phyloP scores from a whole-genome alignment of 176 grass and related monocot species.

The Leersia perrieri region DNA sequence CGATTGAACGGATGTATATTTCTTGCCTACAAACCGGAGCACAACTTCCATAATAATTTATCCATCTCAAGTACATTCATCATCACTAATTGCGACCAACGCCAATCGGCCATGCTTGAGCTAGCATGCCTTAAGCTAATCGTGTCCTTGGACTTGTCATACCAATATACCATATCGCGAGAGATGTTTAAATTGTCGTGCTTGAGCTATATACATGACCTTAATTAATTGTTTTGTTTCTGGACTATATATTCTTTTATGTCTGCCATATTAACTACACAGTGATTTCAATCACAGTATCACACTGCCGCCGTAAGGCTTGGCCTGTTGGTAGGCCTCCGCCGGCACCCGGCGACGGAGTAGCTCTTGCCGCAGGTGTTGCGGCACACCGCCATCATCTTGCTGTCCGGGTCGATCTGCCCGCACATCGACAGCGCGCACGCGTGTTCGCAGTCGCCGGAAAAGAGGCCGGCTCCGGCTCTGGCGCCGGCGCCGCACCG shows the following conservation, averaged over 20 bases:
- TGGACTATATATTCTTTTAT: too few relatives aligned
- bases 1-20: neutral
- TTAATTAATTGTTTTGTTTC: too few relatives aligned
- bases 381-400: constrained; percentile 40
- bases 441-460: constrained; percentile 12
- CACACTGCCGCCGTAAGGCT: neutral
- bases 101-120: too few relatives aligned
- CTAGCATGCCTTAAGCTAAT: too few relatives aligned
- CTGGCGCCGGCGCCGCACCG: neutral
- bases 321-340: too few relatives aligned
- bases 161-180: too few relatives aligned
- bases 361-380: constrained; percentile 40
- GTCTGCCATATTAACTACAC: too few relatives aligned
- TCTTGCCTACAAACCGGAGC: neutral
- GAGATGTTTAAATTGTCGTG: neutral
- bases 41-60: neutral
- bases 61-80: neutral
- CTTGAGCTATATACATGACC: neutral
- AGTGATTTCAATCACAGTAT: neutral
- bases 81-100: too few relatives aligned
- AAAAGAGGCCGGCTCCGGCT: too few relatives aligned
- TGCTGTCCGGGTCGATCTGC: constrained; percentile 27
- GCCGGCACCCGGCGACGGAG: neutral
- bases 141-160: too few relatives aligned
- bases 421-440: constrained; percentile 31